Conservation (phyloP, 2,329 filamentous ascomycete species). For the Alternaria alternata region DNA sequence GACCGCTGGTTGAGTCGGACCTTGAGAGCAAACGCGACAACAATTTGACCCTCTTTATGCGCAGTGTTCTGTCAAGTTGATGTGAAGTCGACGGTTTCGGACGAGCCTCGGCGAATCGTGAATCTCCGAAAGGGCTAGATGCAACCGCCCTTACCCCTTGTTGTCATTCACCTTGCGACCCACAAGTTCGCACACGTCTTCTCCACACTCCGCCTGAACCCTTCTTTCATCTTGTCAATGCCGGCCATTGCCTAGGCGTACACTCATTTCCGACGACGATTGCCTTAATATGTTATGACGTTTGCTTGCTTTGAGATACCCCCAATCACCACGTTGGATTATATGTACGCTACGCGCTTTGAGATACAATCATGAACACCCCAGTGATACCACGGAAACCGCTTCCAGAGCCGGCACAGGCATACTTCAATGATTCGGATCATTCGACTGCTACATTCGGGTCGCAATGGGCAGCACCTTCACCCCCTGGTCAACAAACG, state of each 20-base stretch:
- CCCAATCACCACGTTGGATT: not conserved
- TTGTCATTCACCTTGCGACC: slow-evolving; percentile 19
- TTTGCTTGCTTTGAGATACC: slow-evolving; percentile 19
- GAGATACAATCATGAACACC: slow-evolving; percentile 27
- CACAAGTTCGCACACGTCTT: slow-evolving; percentile 22
- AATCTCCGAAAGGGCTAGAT: slow-evolving; percentile 24
- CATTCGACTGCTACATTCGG: slow-evolving; percentile 6
- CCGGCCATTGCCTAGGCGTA: slow-evolving; percentile 8
- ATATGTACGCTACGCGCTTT: slow-evolving; percentile 20
- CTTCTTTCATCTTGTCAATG: slow-evolving; percentile 26
- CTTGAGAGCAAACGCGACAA: not conserved
- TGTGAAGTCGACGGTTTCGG: slow-evolving; percentile 14
- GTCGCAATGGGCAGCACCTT: not conserved
- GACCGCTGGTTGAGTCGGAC: not conserved
- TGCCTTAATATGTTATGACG: slow-evolving; percentile 1
- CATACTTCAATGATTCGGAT: slow-evolving; percentile 25
- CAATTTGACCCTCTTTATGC: not conserved
- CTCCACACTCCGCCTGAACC: slow-evolving; percentile 19
- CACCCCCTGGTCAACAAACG: slow-evolving; percentile 2
- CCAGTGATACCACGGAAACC: slow-evolving; percentile 32
- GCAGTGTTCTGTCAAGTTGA: not conserved
- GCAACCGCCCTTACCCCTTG: slow-evolving; percentile 30
- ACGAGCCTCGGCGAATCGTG: slow-evolving; percentile 13
- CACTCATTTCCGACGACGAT: slow-evolving; percentile 14
- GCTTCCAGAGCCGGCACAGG: slow-evolving; percentile 29